Conservation (phyloP, 2,329 filamentous ascomycete species). For the Herpotrichia juniperi region DNA sequence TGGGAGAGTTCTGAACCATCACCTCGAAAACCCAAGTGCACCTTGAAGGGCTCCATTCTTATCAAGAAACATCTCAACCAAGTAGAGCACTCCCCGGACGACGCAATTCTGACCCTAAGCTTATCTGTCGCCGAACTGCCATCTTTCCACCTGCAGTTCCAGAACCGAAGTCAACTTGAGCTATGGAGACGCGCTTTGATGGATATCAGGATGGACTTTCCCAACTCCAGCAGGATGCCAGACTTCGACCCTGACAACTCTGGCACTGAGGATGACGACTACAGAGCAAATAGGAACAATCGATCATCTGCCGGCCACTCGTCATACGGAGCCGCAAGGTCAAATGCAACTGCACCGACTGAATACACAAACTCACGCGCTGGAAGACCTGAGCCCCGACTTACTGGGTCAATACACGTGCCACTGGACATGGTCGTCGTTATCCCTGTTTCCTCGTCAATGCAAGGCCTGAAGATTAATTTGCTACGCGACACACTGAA, state of each 20-base stretch:
- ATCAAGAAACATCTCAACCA: conserved; percentile 98
- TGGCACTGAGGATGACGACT: conserved; percentile 88
- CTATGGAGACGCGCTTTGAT: conserved; percentile 87
- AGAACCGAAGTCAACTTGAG: conserved; percentile 82
- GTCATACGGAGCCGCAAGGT: conserved; percentile 80
- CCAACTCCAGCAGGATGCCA: conserved; percentile 60
- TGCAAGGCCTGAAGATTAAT: conserved; percentile 99
- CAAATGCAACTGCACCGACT: conserved; percentile 84
- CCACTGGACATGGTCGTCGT: conserved; percentile 96
- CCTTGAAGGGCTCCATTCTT: conserved; percentile 93
- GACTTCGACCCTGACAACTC: conserved; percentile 83
- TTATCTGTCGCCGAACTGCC: conserved; percentile 91
- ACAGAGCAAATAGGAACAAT: conserved; percentile 63
- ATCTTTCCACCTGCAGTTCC: conserved; percentile 91
- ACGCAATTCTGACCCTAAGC: conserved; percentile 84
- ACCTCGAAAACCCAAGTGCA: conserved; percentile 75
- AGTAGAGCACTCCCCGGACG: conserved; percentile 75
- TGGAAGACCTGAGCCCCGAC: conserved; percentile 51
- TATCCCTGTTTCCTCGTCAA: conserved; percentile 95
- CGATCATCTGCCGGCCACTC: conserved; percentile 80
- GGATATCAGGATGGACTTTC: conserved; percentile 77
- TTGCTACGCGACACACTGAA: conserved; percentile 88
- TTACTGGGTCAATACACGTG: conserved; percentile 72
- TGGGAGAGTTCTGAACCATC: conserved; percentile 66
- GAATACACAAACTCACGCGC: conserved; percentile 79